Percentiles rank a stretch among this genome's conserved stretches.
Conservation (phyloP, 2,329 filamentous ascomycete species). For the Macrophomina pseudophaseolina region DNA sequence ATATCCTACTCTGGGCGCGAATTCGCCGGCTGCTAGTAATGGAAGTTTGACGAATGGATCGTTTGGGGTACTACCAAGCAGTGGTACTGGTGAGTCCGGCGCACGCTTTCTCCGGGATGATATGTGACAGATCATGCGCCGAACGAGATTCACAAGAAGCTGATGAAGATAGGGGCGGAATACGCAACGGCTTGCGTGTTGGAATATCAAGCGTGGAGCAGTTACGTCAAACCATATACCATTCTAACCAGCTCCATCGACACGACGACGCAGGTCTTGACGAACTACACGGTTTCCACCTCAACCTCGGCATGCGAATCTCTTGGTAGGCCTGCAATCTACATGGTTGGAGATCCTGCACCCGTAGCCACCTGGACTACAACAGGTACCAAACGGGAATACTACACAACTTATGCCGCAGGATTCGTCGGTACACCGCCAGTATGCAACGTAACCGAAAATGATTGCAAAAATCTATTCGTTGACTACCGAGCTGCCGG, state of each 20-base stretch:
- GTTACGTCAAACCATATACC: neutral
- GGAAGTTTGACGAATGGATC: neutral
- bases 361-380: constrained; percentile 6
- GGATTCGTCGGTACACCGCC: neutral
- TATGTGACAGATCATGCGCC: too few relatives aligned
- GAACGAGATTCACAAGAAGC: neutral
- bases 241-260: neutral
- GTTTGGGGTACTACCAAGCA: neutral
- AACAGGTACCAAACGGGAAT: neutral
- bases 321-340: neutral
- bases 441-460: constrained; percentile 1
- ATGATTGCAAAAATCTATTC: constrained; percentile 3
- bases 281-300: constrained; percentile 11
- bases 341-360: constrained; percentile 11
- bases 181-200: constrained; percentile 7
- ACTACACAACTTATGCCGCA: neutral
- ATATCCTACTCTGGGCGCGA: neutral
- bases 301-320: neutral
- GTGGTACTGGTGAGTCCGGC: neutral
- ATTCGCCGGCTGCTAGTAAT: neutral
- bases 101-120: too few relatives aligned
- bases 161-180: neutral
- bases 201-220: neutral
- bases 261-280: neutral
- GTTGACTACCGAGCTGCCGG: neutral